phyloP scores from a whole-genome alignment of 306 rosid genomes.

The Citrullus amarus region DNA sequence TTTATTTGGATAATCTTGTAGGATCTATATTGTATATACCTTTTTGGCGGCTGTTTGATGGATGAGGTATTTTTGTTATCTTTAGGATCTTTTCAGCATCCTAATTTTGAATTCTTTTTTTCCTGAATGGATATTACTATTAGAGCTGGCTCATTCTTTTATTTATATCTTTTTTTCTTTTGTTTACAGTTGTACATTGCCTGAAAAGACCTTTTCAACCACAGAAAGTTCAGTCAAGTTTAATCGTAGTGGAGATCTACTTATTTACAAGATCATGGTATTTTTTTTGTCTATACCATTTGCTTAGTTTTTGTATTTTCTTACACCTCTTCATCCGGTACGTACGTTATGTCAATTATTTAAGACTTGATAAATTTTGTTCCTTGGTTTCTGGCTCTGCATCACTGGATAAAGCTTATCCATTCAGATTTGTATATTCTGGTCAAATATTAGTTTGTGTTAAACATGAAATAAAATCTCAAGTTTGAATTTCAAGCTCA shows the following conservation, averaged over 20 bases:
- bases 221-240: not conserved
- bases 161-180: not conserved
- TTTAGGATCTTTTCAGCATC: not conserved
- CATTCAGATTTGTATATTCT: not conserved
- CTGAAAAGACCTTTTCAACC: constrained; percentile 13
- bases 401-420: not conserved
- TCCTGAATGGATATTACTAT: constrained; percentile 16
- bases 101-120: constrained; percentile 11
- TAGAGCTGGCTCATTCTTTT: constrained; percentile 10
- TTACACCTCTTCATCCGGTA: not conserved
- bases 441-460: not conserved
- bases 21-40: constrained; percentile 55
- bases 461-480: not conserved
- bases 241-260: not conserved
- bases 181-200: constrained; percentile 27
- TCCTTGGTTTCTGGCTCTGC: not conserved
- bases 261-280: not conserved
- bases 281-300: constrained; percentile 2
- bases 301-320: constrained; percentile 1
- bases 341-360: not conserved
- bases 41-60: constrained; percentile 28
- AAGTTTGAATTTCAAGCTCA: not conserved
- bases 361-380: not conserved
- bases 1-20: constrained; percentile 28
- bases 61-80: constrained; percentile 28